phyloP scores from a whole-genome alignment of 1,284 basidiomycete genomes.

The Ceratorhiza oryzae-sativae region DNA sequence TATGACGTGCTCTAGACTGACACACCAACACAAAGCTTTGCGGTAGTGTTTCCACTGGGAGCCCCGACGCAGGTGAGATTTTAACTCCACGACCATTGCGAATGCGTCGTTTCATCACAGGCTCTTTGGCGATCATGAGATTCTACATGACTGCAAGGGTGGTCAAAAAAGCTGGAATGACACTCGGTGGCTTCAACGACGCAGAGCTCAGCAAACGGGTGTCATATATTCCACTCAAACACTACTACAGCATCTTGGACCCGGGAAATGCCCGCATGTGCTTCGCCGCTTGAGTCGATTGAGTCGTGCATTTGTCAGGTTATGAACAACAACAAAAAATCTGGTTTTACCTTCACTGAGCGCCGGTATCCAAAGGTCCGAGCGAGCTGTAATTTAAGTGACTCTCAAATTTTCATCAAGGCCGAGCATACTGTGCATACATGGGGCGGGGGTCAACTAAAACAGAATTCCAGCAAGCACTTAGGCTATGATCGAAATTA shows the following conservation, averaged over 20 bases:
- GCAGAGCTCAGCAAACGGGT: conserved; percentile 58
- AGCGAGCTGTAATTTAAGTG: too few species aligned
- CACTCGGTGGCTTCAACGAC: conserved; percentile 61
- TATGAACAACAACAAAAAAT: too few species aligned
- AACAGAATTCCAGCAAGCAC: too few species aligned
- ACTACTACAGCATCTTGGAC: conserved; percentile 66
- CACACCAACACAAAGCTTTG: conserved; percentile 43
- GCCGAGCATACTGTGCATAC: too few species aligned
- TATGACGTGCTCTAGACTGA: conserved; percentile 43
- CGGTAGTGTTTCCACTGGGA: conserved; percentile 44
- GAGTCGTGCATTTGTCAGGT: not conserved
- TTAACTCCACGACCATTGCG: too few species aligned
- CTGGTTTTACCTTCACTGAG: too few species aligned
- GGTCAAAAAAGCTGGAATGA: conserved; percentile 61
- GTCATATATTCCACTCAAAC: conserved; percentile 60
- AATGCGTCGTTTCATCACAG: too few species aligned
- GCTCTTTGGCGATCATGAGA: conserved; percentile 59
- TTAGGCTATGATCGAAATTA: too few species aligned
- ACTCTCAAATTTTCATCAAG: too few species aligned
- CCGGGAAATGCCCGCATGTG: conserved; percentile 33
- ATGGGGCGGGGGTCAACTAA: too few species aligned
- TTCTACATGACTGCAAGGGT: conserved; percentile 59
- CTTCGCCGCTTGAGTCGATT: conserved; percentile 8
- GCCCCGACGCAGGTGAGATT: conserved; percentile 32
- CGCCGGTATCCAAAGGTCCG: too few species aligned